A percentile compares a stretch with the other conserved stretches of the same genome.
phyloP scores from a whole-genome alignment of 108 stramenopile species.

The Conticribra guillardii region DNA sequence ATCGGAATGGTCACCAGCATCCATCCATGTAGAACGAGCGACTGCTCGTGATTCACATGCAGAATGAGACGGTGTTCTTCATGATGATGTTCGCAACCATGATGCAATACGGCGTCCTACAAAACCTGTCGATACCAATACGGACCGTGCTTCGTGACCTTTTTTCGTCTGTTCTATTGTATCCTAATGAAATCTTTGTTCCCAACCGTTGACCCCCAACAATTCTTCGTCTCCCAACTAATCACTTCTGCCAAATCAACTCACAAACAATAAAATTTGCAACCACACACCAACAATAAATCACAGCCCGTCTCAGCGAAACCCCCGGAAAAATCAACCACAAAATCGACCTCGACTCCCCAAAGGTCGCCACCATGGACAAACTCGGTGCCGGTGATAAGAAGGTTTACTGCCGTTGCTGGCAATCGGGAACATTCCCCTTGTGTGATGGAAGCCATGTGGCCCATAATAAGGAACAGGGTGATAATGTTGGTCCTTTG shows the following conservation, averaged over 20 bases:
- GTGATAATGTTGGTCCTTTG: slow-evolving; percentile 93
- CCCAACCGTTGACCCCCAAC: no score
- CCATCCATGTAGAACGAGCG: no score
- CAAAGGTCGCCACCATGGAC: slow-evolving; percentile 71
- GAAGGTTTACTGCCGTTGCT: slow-evolving; percentile 88
- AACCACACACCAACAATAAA: neutral
- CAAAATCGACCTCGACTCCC: slow-evolving; percentile 65
- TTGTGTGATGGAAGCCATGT: slow-evolving; percentile 84
- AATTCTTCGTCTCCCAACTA: neutral
- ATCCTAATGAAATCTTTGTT: no score
- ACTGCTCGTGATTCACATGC: no score
- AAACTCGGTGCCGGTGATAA: slow-evolving; percentile 59
- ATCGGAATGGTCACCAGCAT: no score
- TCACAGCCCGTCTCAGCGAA: slow-evolving; percentile 35
- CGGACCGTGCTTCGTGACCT: no score
- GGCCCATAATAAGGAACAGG: slow-evolving; percentile 84
- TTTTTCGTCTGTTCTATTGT: no score
- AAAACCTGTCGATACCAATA: no score
- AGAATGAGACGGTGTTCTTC: no score
- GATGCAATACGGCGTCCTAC: no score
- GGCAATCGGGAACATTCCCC: slow-evolving; percentile 88
- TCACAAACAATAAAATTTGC: neutral
- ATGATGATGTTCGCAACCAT: no score
- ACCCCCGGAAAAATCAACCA: slow-evolving; percentile 59
- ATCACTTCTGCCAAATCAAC: neutral